Conservation (phyloP, 2,329 filamentous ascomycete species). For the Aspergillus glaucus region DNA sequence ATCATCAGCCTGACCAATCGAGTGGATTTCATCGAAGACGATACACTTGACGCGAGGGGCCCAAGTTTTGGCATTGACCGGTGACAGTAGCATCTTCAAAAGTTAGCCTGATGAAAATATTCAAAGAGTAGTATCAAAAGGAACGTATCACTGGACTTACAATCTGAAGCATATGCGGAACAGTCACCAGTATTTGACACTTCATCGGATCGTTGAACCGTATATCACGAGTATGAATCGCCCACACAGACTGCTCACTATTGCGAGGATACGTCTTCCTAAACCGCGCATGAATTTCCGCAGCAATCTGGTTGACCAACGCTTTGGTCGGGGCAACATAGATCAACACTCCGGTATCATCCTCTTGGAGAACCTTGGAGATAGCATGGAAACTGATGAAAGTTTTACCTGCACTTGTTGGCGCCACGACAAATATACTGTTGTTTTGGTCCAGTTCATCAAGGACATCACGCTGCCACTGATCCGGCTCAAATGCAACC, state of each 20-base stretch:
- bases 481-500: constrained; percentile 61
- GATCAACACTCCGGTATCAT: constrained; percentile 64
- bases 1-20: constrained; percentile 69
- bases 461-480: constrained; percentile 68
- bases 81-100: constrained; percentile 56
- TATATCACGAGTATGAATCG: constrained; percentile 70
- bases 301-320: constrained; percentile 75
- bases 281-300: constrained; percentile 69
- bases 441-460: constrained; percentile 65
- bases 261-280: constrained; percentile 55
- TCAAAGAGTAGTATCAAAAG: background rate
- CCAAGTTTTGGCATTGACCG: constrained; percentile 62
- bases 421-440: constrained; percentile 69
- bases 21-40: constrained; percentile 79
- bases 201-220: constrained; percentile 65
- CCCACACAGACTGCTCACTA: constrained; percentile 65
- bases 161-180: constrained; percentile 72
- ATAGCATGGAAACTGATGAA: constrained; percentile 81
- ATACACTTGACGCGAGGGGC: constrained; percentile 63
- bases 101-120: background rate
- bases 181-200: constrained; percentile 70
- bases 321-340: constrained; percentile 80
- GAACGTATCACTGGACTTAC: constrained; percentile 1
- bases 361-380: constrained; percentile 63
- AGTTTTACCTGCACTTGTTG: constrained; percentile 73